Evolutionary conservation across 2,329 filamentous ascomycete species (phyloP).

Genomic region (Fusarium xyrophilum): DNA sequence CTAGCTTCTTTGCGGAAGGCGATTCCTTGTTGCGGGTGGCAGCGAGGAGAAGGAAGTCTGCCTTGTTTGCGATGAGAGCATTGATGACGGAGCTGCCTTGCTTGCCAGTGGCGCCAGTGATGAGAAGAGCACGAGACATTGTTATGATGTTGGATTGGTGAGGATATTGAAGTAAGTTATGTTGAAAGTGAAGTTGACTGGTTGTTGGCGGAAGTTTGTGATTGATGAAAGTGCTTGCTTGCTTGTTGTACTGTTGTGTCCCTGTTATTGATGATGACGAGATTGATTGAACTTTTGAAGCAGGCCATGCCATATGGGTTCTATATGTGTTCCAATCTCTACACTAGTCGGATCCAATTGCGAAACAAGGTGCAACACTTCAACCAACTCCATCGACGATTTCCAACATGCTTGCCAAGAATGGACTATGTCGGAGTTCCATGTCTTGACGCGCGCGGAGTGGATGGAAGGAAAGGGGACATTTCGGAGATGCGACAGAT

Average conservation of each 20-base stretch:
- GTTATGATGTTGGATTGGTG: rapidly evolving
- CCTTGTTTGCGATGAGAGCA: conserved; percentile 4
- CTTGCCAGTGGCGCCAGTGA: conserved; percentile 27
- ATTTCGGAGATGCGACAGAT: not conserved
- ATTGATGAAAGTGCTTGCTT: not conserved
- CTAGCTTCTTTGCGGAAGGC: conserved; percentile 1
- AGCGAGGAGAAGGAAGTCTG: conserved; percentile 21
- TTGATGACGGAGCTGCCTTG: conserved; percentile 24
- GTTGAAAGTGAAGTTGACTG: not conserved
- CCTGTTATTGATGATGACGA: not conserved
- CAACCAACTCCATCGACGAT: not conserved
- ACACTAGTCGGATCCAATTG: rapidly evolving
- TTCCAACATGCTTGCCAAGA: not conserved
- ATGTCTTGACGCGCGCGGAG: not conserved
- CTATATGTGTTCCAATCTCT: not conserved
- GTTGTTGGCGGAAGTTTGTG: not conserved
- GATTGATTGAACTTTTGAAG: not conserved
- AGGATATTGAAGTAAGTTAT: rapidly evolving
- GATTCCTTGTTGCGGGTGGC: conserved; percentile 19
- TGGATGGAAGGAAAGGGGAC: not conserved
- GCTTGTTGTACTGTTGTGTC: not conserved
- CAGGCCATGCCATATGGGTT: not conserved
- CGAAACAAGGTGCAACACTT: not conserved
- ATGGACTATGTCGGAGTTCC: conserved; percentile 6
- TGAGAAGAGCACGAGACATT: conserved; percentile 29